A percentile compares a stretch with the other conserved stretches of the same genome.
Evolutionary conservation across 2,329 filamentous ascomycete species (phyloP).

Genomic region (Cladophialophora immunda): DNA sequence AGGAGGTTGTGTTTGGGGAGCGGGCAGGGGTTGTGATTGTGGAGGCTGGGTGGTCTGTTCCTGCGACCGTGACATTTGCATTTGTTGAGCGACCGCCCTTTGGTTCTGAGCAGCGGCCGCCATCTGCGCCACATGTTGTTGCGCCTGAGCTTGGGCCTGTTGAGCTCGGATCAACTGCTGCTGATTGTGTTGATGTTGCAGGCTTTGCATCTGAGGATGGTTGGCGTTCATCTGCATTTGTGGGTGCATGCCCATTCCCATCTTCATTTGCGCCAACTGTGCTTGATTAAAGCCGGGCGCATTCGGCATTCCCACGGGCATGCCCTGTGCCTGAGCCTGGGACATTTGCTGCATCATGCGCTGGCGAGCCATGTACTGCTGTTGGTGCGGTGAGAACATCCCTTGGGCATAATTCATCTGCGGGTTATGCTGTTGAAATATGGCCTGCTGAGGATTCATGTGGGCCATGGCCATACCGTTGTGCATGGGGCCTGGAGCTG

Average conservation of each 20-base stretch:
- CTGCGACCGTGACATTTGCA: conserved; percentile 53
- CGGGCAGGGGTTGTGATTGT: conserved; percentile 54
- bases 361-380: conserved; percentile 46
- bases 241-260: conserved; percentile 37
- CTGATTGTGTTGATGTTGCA: conserved; percentile 55
- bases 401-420: conserved; percentile 42
- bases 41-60: conserved; percentile 54
- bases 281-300: conserved; percentile 45
- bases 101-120: conserved; percentile 47
- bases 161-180: conserved; percentile 47
- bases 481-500: conserved; percentile 58
- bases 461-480: conserved; percentile 68
- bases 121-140: conserved; percentile 41
- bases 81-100: conserved; percentile 51
- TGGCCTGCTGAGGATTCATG: conserved; percentile 64
- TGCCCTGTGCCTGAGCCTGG: conserved; percentile 35
- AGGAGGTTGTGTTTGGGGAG: conserved; percentile 51
- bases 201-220: conserved; percentile 53
- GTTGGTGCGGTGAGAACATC: conserved; percentile 40
- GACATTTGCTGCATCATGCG: conserved; percentile 37
- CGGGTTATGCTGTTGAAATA: conserved; percentile 59
- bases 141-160: conserved; percentile 43
- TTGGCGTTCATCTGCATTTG: conserved; percentile 49
- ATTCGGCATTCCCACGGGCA: conserved; percentile 38
- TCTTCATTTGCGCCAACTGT: conserved; percentile 50